Percentiles rank a stretch among this genome's conserved stretches.
Evolutionary conservation across 306 rosid species (phyloP).

Genomic region (Cicer chorassanicum): DNA sequence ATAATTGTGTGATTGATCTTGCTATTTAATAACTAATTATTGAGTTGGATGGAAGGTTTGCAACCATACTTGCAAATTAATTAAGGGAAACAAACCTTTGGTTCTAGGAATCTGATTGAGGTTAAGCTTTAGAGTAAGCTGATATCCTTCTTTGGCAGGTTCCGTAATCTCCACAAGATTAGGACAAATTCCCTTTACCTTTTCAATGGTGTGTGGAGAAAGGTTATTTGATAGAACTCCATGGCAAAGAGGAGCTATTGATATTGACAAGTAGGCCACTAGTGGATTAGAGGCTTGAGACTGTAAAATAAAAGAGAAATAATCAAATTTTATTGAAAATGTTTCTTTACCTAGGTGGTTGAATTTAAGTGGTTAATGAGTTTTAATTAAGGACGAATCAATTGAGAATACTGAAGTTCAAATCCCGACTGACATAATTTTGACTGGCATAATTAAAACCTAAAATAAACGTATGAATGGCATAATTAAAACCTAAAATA

Average conservation of each 20-base stretch:
- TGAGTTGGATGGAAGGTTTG: conserved; percentile 26
- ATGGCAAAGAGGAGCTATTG: conserved; percentile 67
- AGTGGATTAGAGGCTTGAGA: conserved; percentile 64
- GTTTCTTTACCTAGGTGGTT: neutral
- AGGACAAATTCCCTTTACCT: conserved; percentile 61
- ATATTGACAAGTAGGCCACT: conserved; percentile 68
- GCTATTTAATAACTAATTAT: neutral
- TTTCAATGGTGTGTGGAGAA: conserved; percentile 60
- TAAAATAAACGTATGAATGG: too few relatives aligned
- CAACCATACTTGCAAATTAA: conserved; percentile 5
- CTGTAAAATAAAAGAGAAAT: conserved; percentile 51
- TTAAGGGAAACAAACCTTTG: conserved; percentile 61
- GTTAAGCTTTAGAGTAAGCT: conserved; percentile 69
- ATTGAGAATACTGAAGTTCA: too few relatives aligned
- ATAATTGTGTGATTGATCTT: conserved; percentile 15
- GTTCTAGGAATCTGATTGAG: conserved; percentile 56
- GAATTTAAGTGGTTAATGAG: too few relatives aligned
- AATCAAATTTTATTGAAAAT: conserved; percentile 26
- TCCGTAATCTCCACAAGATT: conserved; percentile 62
- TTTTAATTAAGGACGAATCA: too few relatives aligned
- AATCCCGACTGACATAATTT: too few relatives aligned
- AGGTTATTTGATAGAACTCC: conserved; percentile 54
- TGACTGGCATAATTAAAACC: too few relatives aligned
- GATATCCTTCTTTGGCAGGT: conserved; percentile 75
- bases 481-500: too few relatives aligned